Evolutionary conservation across 768 basidiomycete species (phyloP).

Genomic region (Termitomyces sp.): DNA sequence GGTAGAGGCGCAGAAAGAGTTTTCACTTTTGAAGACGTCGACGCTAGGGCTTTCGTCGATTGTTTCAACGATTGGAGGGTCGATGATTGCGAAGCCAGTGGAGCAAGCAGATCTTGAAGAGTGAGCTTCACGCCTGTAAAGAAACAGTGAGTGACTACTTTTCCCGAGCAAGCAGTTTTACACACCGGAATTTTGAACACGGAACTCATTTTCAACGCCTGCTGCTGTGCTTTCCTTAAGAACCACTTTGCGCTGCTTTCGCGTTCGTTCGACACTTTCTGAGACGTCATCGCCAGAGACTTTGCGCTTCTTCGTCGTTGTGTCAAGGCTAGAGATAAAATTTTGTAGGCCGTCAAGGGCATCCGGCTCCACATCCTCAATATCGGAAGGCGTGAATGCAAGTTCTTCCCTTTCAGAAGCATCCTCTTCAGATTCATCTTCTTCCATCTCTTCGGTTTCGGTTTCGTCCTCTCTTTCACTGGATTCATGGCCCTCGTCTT

Average conservation of each 20-base stretch:
- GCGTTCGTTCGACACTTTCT: conserved; percentile 22
- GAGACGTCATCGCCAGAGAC: conserved; percentile 29
- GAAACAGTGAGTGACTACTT: not conserved
- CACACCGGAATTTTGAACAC: conserved; percentile 45
- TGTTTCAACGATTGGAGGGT: conserved; percentile 64
- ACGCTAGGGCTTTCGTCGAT: conserved; percentile 57
- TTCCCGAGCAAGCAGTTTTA: not conserved
- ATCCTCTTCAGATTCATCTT: conserved; percentile 28
- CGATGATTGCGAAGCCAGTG: conserved; percentile 56
- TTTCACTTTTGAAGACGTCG: conserved; percentile 48
- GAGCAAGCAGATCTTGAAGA: conserved; percentile 72
- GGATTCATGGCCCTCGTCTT: not conserved
- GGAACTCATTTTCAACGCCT: conserved; percentile 80
- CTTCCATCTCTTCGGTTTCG: conserved; percentile 31
- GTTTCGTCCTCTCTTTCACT: conserved; percentile 20
- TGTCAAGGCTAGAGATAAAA: conserved; percentile 67
- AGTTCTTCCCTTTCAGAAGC: conserved; percentile 41
- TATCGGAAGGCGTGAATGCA: conserved; percentile 43
- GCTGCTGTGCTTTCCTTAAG: conserved; percentile 72
- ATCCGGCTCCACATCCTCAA: conserved; percentile 43
- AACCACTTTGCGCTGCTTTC: conserved; percentile 52
- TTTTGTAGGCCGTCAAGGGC: conserved; percentile 66
- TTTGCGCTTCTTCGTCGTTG: conserved; percentile 66
- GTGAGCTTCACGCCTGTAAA: conserved; percentile 50
- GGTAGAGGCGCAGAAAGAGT: conserved; percentile 82